Evolutionary conservation across 2,329 filamentous ascomycete genomes (phyloP).

Genomic region (Trichoderma sp.): DNA sequence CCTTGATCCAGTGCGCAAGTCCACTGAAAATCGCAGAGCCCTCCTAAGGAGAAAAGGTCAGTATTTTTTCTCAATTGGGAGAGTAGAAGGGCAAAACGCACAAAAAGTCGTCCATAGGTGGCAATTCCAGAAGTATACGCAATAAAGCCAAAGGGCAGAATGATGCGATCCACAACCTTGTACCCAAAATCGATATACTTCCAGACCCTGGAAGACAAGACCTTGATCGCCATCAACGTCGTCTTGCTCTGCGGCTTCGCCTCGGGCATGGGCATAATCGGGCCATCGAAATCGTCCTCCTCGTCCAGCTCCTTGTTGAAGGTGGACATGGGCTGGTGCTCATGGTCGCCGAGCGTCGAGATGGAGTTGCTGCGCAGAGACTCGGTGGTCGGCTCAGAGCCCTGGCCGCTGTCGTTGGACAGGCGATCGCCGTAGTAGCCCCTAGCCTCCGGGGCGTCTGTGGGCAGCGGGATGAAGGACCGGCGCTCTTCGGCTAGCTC

Average conservation of each 20-base stretch:
- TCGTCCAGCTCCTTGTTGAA: conserved; percentile 52
- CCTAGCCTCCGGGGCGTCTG: conserved; percentile 56
- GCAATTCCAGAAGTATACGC: conserved; percentile 72
- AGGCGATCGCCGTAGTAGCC: conserved; percentile 54
- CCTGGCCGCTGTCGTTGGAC: conserved; percentile 75
- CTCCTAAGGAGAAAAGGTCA: conserved; percentile 54
- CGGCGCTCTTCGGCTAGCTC: conserved; percentile 51
- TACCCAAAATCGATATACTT: conserved; percentile 64
- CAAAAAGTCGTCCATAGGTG: conserved; percentile 82
- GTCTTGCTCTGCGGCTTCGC: conserved; percentile 54
- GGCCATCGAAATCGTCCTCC: conserved; percentile 43
- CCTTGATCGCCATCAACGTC: conserved; percentile 55
- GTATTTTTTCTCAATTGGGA: not conserved
- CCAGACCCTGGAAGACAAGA: conserved; percentile 61
- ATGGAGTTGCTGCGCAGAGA: conserved; percentile 68
- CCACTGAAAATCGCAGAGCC: conserved; percentile 75
- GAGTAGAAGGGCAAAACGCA: conserved; percentile 51
- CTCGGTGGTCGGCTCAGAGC: conserved; percentile 70
- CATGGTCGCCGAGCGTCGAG: conserved; percentile 53
- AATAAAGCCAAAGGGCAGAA: conserved; percentile 78
- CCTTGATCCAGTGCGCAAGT: conserved; percentile 91
- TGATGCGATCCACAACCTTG: conserved; percentile 72
- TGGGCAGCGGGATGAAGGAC: conserved; percentile 66
- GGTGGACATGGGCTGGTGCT: conserved; percentile 39
- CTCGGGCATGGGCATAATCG: conserved; percentile 31